A percentile compares a stretch with the other conserved stretches of the same genome.
phyloP scores from a whole-genome alignment of 2,329 filamentous ascomycete species.

The Pseudonectria foliicola region DNA sequence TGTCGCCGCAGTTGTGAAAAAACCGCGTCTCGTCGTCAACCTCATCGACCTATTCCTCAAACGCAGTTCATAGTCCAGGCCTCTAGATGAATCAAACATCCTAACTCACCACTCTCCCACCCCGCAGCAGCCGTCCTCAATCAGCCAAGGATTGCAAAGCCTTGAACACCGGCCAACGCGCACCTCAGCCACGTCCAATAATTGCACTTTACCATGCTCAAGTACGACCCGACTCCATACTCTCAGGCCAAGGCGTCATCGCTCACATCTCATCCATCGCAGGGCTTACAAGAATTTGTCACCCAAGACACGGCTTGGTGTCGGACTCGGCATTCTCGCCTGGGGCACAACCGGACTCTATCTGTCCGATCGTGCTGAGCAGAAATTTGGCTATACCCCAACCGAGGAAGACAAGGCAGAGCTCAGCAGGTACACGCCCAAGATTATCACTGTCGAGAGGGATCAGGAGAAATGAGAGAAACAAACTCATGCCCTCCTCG shows the following conservation, averaged over 20 bases:
- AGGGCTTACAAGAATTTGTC: constrained; percentile 67
- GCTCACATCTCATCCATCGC: neutral
- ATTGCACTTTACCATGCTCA: neutral
- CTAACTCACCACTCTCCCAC: too few species aligned
- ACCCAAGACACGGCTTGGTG: constrained; percentile 59
- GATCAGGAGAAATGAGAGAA: neutral
- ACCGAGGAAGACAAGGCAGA: constrained; percentile 66
- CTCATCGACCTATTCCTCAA: too few species aligned
- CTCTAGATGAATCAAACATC: too few species aligned
- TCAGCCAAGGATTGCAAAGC: too few species aligned
- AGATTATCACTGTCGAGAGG: constrained; percentile 52
- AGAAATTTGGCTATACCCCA: constrained; percentile 64
- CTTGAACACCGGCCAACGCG: too few species aligned
- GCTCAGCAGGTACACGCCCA: constrained; percentile 55
- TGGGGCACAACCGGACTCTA: constrained; percentile 73
- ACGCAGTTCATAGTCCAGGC: too few species aligned
- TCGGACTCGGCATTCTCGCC: constrained; percentile 68
- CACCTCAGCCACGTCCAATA: too few species aligned
- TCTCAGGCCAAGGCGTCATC: too few species aligned
- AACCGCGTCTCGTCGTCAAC: too few species aligned
- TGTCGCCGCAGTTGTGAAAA: too few species aligned
- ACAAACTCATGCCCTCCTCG: neutral
- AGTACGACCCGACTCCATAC: neutral
- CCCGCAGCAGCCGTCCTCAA: too few species aligned
- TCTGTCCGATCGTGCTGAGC: constrained; percentile 64